Evolutionary conservation across 306 rosid species (phyloP), one percentile per base, ranked within the genome.

Genomic region (Luffa acutangula): DNA sequence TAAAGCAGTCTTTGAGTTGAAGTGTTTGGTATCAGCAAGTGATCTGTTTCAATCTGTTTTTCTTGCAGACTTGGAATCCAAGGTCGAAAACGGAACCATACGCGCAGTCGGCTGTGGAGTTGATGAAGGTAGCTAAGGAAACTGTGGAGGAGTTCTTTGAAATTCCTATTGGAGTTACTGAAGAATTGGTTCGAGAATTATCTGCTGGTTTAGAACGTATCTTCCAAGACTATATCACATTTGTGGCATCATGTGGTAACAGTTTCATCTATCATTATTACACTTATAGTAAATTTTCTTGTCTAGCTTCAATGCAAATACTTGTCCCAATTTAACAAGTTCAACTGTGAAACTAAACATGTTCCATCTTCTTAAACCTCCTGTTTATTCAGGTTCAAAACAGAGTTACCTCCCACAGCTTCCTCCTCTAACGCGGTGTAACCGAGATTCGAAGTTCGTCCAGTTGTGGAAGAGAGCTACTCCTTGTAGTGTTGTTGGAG

Each of bases 341-440:
- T 69, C 54, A 70, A 70, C 12, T 45, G 7, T 21, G 37, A 48
- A 72, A 25, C 31, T 25, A 25, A 25, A 72, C 77, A 72, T 72
- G 39, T 4, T 71, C 54, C 56, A 69, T 43, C 8, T 71, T 71
- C 14, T 12, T 45, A 46, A 45, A 71, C 39, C 20, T 72, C 13
- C 9, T 75, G 21, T 17, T 1, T 59, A 82, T 81, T 84, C 91
- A 95, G 99, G 97, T 82, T 80, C 97, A 75, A 95, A 88, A 70
- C 93, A 90, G 70, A 95, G 83, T 81, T 95, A 95, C 56, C 82
- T 93, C 77, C 99, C 97, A 1, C 31, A 88, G 63, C 94, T 95
- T 74, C 99, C 99, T 1, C 87, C 99, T 33, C 82, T 95, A 79
- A 95, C 97, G 0, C 85, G 99, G 78, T 93, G 99, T 93, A 95